Evolutionary conservation across 2,329 filamentous ascomycete species (phyloP), one percentile per base, ranked within the genome.

Genomic region (Fusarium algeriense): DNA sequence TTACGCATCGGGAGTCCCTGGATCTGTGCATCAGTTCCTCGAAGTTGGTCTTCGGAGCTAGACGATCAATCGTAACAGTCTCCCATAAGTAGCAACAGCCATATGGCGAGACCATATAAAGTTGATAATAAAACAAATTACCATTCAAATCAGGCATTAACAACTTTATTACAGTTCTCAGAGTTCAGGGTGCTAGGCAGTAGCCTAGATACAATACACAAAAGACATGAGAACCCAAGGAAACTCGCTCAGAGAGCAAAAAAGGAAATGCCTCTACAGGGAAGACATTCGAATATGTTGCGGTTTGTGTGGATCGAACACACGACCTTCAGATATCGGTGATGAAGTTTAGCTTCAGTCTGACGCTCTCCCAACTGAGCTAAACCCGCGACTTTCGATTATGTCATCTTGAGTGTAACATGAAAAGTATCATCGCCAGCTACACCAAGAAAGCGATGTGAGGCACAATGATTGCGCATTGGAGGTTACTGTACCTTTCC

Each of bases 281-380:
- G 6, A 15, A 7, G 8, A 3, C 4, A 23, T 6, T 1, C 23
- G 9, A 11, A 30, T 11, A 30, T 5, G 2, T 12, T 67, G 64
- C 64, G 64, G 64, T 68, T 67, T 67, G 14, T 67, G 64, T 67
- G 64, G 64, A 67, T 67, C 64, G 64, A 67, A 67, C 64, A 67
- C 64, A 67, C 14, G 64, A 67, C 64, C 64, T 67, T 67, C 64
- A 67, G 64, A 23, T 23, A 23, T 23, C 20, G 20, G 6, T 66
- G 40, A 30, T 67, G 64, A 67, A 67, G 64, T 67, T 46, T 41
- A 34, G 13, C 64, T 67, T 67, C 64, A 67, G 64, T 67, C 64
- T 67, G 64, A 67, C 64, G 64, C 64, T 67, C 64, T 67, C 64
- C 64, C 64, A 67, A 67, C 64, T 67, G 64, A 67, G 64, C 64